Evolutionary conservation across 2,329 filamentous ascomycete species (phyloP).

Genomic region (Talaromyces rugulosus): DNA sequence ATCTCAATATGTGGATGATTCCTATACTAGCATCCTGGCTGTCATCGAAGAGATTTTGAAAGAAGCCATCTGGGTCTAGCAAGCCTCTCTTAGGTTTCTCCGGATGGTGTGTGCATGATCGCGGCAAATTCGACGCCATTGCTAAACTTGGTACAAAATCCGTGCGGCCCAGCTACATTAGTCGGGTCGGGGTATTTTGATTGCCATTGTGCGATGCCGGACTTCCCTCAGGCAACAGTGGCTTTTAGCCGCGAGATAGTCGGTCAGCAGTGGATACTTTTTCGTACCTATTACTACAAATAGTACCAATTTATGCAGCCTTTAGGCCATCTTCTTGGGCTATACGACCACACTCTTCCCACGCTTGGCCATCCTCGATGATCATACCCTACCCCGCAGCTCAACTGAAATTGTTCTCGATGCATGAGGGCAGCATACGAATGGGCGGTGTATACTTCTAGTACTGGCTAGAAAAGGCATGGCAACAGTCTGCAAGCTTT

Average conservation of each 20-base stretch:
- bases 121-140: not conserved
- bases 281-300: not conserved
- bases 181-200: not conserved
- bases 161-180: not conserved
- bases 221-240: not conserved
- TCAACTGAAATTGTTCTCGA: not conserved
- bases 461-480: not conserved
- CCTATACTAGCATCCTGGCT: not conserved
- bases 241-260: not conserved
- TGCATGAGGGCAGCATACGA: not conserved
- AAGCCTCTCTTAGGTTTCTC: not conserved
- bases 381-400: not conserved
- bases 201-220: not conserved
- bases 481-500: not conserved
- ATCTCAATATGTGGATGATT: not conserved
- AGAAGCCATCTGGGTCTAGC: not conserved
- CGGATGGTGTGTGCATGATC: not conserved
- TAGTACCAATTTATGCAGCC: not conserved
- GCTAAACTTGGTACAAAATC: not conserved
- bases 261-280: not conserved
- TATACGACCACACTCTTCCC: not conserved
- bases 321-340: not conserved
- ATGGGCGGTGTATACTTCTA: not conserved
- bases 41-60: not conserved
- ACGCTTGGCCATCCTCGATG: not conserved